A percentile compares a stretch with the other conserved stretches of the same genome.
These are phyloP conservation scores for Trichoderma atroviride DNA, from an alignment of 2,329 filamentous ascomycete genomes.

Conservation along the genomic window DNA sequence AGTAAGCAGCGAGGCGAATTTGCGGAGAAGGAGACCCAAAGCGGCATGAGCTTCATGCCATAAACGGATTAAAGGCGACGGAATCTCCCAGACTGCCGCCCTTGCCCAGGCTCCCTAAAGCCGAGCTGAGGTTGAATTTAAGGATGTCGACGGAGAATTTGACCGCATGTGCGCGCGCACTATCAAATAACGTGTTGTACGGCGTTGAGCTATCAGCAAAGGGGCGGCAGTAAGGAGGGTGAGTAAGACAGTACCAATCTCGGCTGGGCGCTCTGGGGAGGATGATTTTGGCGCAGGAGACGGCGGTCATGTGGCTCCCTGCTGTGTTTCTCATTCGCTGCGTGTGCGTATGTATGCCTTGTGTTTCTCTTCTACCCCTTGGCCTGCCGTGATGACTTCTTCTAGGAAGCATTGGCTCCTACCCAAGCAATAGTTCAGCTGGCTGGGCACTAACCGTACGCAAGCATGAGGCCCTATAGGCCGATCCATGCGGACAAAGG, in stretches of 20 bases:
- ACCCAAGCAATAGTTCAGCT: conserved; percentile 12
- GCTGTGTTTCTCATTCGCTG: background rate
- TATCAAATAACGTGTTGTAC: background rate
- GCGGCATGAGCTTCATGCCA: conserved; percentile 10
- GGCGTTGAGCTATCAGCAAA: conserved; percentile 12
- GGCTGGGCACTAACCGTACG: background rate
- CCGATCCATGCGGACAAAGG: conserved; percentile 13
- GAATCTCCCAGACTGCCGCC: conserved; percentile 14
- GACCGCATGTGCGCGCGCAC: conserved; percentile 14
- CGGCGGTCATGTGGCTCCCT: conserved; percentile 12
- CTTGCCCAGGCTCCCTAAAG: background rate
- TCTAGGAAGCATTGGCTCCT: background rate
- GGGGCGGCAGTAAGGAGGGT: background rate
- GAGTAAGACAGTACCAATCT: background rate
- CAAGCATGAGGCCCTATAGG: background rate
- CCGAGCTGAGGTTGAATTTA: conserved; percentile 21
- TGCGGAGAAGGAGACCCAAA: conserved; percentile 7
- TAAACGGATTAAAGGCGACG: conserved; percentile 7
- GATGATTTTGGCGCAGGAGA: conserved; percentile 20
- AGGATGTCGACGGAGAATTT: conserved; percentile 7
- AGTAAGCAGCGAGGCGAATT: background rate
- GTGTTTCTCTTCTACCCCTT: background rate
- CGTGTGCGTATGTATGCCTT: background rate
- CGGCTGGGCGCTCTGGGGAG: conserved; percentile 16
- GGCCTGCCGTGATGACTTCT: background rate